Evolutionary conservation across 345 rosid species (phyloP), one percentile per base, ranked within the genome.

Genomic region (Clausena lansium): DNA sequence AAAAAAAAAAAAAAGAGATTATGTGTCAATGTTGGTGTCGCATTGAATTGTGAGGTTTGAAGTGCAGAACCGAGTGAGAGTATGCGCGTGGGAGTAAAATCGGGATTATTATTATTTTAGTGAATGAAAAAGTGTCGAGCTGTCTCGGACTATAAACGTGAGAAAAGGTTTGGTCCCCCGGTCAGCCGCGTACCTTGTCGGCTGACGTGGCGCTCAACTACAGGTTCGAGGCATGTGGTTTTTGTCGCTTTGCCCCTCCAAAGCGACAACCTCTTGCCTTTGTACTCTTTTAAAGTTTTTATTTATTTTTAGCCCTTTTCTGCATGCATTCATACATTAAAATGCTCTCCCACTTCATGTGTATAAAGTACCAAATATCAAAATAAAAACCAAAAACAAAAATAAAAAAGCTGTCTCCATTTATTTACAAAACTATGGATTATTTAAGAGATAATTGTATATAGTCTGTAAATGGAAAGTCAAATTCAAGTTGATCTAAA

Each of bases 211-310:
- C 83, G 55, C 30, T 73, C 25, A 4, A 2, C 58, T 55, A 58
- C 52, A 28, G 25, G 4, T 7, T 60, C 47, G 17, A 60, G 70
- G 19, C 88, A 88, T 83, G 84, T 75, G 83, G 74, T 72, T 47
- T 63, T 66, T 87, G 90, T 87, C 87, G 87, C 81, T 20, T 77
- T 87, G 87, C 82, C 80, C 35, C 81, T 25, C 74, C 74, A 76
- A 80, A 78, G 75, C 76, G 52, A 78, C 82, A 70, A 5, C 75
- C 80, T 64, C 67, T 24, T 4, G 2, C 17, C 25, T 60, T 61
- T 60, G 15, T 54, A 52, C 13, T 25, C 57, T 58, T 72, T 41
- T 3, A 41, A 10, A 41, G 47, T 10, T 41, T 41, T 41, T 41
- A 4, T 45, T 45, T 45, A 45, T 45, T 45, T 57, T 8, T 7